Percentiles rank a stretch among this genome's conserved stretches.
These are phyloP conservation scores for Sugiyamaella japonica DNA, from an alignment of 1,139 yeast genomes.

Conservation along the genomic window DNA sequence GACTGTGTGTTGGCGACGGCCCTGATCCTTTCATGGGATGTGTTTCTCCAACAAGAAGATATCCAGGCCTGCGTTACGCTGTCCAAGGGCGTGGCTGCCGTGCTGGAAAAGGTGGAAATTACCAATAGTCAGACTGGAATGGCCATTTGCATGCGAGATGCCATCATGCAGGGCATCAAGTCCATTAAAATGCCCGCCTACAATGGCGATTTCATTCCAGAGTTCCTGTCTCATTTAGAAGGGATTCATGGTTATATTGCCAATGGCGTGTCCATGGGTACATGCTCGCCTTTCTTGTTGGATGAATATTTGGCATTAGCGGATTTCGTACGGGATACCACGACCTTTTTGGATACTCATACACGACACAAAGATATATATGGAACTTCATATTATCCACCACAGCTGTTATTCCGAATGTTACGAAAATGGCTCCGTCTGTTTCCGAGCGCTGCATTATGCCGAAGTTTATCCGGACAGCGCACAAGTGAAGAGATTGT, in stretches of 20 bases:
- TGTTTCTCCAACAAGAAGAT: constrained; percentile 36
- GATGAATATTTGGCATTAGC: constrained; percentile 29
- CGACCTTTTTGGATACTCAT: constrained; percentile 26
- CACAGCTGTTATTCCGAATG: constrained; percentile 30
- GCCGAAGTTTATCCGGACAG: constrained; percentile 19
- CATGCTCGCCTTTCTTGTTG: constrained; percentile 15
- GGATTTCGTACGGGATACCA: constrained; percentile 26
- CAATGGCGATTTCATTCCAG: constrained; percentile 39
- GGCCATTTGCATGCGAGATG: constrained; percentile 36
- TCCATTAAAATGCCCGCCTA: constrained; percentile 43
- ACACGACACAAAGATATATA: constrained; percentile 19
- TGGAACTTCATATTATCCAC: constrained; percentile 30
- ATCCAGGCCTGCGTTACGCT: constrained; percentile 34
- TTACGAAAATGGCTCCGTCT: constrained; percentile 35
- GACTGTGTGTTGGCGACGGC: constrained; percentile 36
- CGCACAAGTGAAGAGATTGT: constrained; percentile 23
- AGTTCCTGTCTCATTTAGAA: constrained; percentile 32
- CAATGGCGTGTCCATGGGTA: constrained; percentile 14
- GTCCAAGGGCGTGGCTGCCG: constrained; percentile 38
- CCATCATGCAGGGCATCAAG: constrained; percentile 37
- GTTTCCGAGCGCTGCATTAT: constrained; percentile 35
- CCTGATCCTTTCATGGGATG: constrained; percentile 38
- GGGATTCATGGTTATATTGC: constrained; percentile 26
- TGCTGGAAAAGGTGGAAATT: constrained; percentile 33
- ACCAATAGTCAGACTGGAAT: constrained; percentile 33